A percentile compares a stretch with the other conserved stretches of the same genome.
Conservation (phyloP, 73 alveolate species). For the Tetrahymena elliotti region DNA sequence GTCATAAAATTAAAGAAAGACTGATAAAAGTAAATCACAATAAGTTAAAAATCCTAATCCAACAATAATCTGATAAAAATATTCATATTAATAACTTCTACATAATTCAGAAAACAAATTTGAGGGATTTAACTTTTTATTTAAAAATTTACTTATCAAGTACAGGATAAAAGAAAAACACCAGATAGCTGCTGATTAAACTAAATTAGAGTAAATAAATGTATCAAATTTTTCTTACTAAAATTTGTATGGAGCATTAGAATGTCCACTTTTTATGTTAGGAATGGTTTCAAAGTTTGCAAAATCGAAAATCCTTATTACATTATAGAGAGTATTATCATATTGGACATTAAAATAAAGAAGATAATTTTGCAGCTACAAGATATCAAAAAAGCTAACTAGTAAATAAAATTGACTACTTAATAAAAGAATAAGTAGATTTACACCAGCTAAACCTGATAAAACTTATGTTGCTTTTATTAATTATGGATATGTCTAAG, state of each 20-base stretch:
- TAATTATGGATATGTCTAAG: not conserved
- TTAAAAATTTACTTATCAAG: not conserved
- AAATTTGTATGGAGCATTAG: not conserved
- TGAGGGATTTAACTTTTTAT: too few species aligned
- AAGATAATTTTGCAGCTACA: not conserved
- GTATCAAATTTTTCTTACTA: not conserved
- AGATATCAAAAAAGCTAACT: not conserved
- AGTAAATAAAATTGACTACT: not conserved
- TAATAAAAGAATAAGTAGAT: not conserved
- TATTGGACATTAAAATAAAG: not conserved
- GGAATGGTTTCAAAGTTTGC: not conserved
- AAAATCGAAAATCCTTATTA: not conserved
- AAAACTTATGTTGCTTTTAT: not conserved
- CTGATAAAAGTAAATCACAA: not conserved
- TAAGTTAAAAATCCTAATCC: not conserved
- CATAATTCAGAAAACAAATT: not conserved
- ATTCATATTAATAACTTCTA: not conserved
- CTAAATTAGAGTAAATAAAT: not conserved
- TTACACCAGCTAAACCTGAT: not conserved
- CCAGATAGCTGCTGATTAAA: not conserved
- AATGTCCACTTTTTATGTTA: not conserved
- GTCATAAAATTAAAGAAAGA: not conserved
- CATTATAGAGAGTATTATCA: not conserved
- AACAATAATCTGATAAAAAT: not conserved
- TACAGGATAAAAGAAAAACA: not conserved